Base-by-base conservation (phyloP, 2,329 filamentous ascomycete species). In the Penicillium sp. region DNA sequence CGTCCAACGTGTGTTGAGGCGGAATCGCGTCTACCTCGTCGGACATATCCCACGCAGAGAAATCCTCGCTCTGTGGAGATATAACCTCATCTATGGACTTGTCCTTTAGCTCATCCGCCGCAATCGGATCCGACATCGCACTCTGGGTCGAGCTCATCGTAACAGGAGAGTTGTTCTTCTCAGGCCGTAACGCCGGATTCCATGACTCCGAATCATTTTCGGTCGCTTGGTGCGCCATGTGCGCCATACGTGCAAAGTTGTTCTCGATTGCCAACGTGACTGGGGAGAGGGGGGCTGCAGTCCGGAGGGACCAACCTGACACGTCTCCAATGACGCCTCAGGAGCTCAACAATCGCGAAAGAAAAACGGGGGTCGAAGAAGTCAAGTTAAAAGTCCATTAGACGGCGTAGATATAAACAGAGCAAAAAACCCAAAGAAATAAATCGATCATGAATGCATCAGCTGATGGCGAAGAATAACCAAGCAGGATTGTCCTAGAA, bases 171-270 rank as follows among this genome's bases (percentile, higher is more conserved):
- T 60, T 56, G 50, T 65, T 54, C 40, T 65, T 58, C 25, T 82
- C 76, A 37, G 77, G 76, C 65, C 79, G 72, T 57, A 81, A 68
- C 21, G 82, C 81, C 42, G 82, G 81, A 73, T 85, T 80, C 82
- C 82, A 84, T 21, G 77, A 77, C 51, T 75, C 65, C 13, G 41
- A 38, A 15, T 55, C 55, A 34, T 58, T 54, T 8, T 38, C 34
- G 13, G 47, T 41, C 21, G 61, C 34, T 50, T 54, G 60, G 54
- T 65, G 53, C 46, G 64, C 61, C 65, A 72, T 70, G 54, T 65
- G 53, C 46, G 64, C 61, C 65, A 72, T 70, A 31, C 44, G 61
- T 46, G 27, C 35, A 46, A 47, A 39, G 29, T 56, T 37, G 27
- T 44, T 52, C 34, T 57, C 48, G 50, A 45, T 46, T 45, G 27